Percentiles rank a stretch among this genome's conserved stretches.
Evolutionary conservation across 768 basidiomycete species (phyloP).

Genomic region (Leccinum imitatum): DNA sequence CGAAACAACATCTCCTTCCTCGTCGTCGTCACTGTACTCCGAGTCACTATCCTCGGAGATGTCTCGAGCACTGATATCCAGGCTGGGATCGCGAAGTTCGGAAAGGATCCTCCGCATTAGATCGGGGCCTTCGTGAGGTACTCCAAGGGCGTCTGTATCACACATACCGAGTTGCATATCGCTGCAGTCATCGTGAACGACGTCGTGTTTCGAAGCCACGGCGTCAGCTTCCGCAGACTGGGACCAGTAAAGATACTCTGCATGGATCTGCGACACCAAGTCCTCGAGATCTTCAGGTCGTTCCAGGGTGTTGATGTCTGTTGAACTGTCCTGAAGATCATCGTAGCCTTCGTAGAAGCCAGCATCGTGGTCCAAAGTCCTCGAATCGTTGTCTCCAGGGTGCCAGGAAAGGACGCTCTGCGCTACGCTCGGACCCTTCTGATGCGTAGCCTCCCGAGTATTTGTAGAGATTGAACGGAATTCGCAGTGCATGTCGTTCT

Average conservation of each 20-base stretch:
- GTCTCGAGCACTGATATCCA: slow-evolving; percentile 9
- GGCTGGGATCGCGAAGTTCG: slow-evolving; percentile 16
- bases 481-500: not conserved
- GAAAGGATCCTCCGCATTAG: slow-evolving; percentile 17
- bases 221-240: too few relatives aligned
- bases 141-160: not conserved
- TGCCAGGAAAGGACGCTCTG: not conserved
- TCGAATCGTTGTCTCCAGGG: not conserved
- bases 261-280: not conserved
- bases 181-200: not conserved
- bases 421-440: not conserved
- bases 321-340: not conserved
- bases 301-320: not conserved
- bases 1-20: not conserved
- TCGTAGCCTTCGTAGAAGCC: not conserved
- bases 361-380: not conserved
- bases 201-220: not conserved
- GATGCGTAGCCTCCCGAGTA: not conserved
- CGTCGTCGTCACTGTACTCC: slow-evolving; percentile 1
- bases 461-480: not conserved
- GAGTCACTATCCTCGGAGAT: slow-evolving; percentile 12
- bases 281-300: not conserved
- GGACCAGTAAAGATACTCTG: too few relatives aligned
- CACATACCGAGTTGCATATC: not conserved
- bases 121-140: not conserved